Percentiles rank a stretch among this genome's conserved stretches.
Conservation (phyloP, 345 rosid genomes). For the Aquilaria sinensis region DNA sequence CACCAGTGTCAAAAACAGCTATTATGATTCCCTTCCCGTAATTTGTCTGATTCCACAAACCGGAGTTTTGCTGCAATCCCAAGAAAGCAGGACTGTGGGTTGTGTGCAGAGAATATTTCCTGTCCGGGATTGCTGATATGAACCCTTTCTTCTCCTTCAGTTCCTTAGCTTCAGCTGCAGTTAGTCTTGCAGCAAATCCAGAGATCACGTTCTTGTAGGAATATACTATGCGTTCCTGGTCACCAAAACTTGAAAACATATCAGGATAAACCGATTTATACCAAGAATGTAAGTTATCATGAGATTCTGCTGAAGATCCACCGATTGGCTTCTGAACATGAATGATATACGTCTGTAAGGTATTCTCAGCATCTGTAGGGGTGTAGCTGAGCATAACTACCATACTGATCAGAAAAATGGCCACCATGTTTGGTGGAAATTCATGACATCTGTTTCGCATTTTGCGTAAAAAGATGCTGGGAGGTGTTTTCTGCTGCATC, state of each 20-base stretch:
- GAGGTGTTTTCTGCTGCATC: too few relatives aligned
- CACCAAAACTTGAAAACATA: constrained; percentile 7
- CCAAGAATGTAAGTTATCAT: constrained; percentile 17
- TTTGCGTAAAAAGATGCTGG: background rate
- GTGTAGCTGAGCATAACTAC: constrained; percentile 14
- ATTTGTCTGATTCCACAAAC: constrained; percentile 34
- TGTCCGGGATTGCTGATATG: constrained; percentile 28
- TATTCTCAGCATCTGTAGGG: constrained; percentile 7
- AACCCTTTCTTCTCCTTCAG: constrained; percentile 36
- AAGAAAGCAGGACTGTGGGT: constrained; percentile 46
- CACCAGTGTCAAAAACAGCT: constrained; percentile 49
- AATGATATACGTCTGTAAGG: constrained; percentile 27
- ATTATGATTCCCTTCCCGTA: constrained; percentile 46
- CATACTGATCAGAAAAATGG: constrained; percentile 10
- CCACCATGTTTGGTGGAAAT: constrained; percentile 7
- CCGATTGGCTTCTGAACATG: constrained; percentile 20
- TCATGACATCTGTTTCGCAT: constrained; percentile 7
- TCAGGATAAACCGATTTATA: constrained; percentile 32
- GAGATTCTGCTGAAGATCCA: background rate
- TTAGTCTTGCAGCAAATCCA: constrained; percentile 54
- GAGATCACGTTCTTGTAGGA: constrained; percentile 30
- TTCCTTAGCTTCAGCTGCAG: constrained; percentile 34
- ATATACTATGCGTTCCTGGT: constrained; percentile 23
- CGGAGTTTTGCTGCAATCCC: constrained; percentile 32
- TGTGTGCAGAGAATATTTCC: constrained; percentile 29